Conservation (phyloP, 129 eudicot species). For the Arctium minus region DNA sequence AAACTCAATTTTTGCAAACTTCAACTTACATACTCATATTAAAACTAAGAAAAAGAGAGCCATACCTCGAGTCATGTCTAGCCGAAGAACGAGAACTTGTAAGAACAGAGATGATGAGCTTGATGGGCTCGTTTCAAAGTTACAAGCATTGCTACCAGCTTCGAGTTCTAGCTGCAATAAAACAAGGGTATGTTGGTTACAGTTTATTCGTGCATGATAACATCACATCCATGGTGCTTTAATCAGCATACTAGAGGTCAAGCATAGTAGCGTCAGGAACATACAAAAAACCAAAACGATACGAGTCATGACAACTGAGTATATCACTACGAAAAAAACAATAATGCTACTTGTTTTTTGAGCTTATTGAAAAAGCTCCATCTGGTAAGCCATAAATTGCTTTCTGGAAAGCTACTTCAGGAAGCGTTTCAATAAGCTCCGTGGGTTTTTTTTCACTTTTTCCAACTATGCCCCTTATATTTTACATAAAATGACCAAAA, state of each 20-base stretch:
- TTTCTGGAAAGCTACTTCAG: neutral
- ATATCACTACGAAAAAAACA: neutral
- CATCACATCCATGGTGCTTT: neutral
- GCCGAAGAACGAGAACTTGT: constrained; percentile 31
- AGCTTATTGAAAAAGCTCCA: neutral
- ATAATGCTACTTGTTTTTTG: neutral
- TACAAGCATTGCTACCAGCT: constrained; percentile 53
- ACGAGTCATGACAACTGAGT: neutral
- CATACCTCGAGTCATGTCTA: constrained; percentile 36
- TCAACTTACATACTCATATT: neutral
- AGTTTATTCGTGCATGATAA: neutral
- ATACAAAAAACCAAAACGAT: neutral
- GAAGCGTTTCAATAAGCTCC: neutral
- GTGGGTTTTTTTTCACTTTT: neutral
- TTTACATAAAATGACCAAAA: neutral
- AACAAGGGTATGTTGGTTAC: constrained; percentile 36
- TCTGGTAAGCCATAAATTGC: neutral
- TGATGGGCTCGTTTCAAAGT: constrained; percentile 44
- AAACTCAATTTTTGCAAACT: neutral
- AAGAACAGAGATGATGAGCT: constrained; percentile 43
- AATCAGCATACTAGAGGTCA: neutral
- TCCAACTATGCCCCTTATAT: neutral
- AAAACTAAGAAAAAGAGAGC: constrained; percentile 13
- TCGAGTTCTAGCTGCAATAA: constrained; percentile 40
- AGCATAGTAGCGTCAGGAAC: neutral